Base-by-base conservation (phyloP, 1,284 basidiomycete genomes). In the Anthracocystis setariae region DNA sequence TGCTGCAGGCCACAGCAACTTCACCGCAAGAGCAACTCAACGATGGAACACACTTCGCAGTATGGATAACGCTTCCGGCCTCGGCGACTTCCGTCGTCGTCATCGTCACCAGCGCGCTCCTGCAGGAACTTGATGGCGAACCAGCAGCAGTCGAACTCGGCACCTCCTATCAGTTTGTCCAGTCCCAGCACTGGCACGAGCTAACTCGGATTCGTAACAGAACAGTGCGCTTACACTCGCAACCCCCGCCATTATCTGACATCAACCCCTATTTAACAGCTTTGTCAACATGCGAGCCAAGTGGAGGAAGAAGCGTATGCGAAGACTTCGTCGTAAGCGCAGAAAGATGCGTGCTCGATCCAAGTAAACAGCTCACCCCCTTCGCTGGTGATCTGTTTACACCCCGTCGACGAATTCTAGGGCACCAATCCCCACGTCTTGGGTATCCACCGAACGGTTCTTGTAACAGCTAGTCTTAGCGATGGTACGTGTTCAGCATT, bases 251-350 rank as follows among this genome's bases (percentile, higher is more conserved):
- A 32, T 48, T 48, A 15, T 32, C 13, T 7, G 8, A 35, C 12
- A 46, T 27, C 35, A 27, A 23, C 24, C 10, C 25, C n/a, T n/a
- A 3, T 37, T 21, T n/a, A n/a, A 62, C 58, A 71, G 63, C 69
- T 68, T 73, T 65, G 65, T 64, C 70, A 73, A 71, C 48, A 78
- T 80, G 78, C 72, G 78, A 68, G 78, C 69, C 55, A 80, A 80
- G 73, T 80, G 78, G 78, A 74, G 78, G 60, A 80, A 80, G 76
- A 80, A 80, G 76, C 71, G 78, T 70, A 80, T 80, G 78, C 78
- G 78, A 72, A 54, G 78, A 61, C 76, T 80, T 70, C 78, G 78
- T 57, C 74, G 78, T 62, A 80, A 80, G 76, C 78, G 78, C 65
- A 80, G 78, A 80, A 80, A 80, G 74, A 80, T 80, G 78, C 78